A percentile compares a stretch with the other conserved stretches of the same genome.
These are phyloP conservation scores for Gracilaria domingensis DNA, from an alignment of 23 red algal genomes.

Conservation along the genomic window DNA sequence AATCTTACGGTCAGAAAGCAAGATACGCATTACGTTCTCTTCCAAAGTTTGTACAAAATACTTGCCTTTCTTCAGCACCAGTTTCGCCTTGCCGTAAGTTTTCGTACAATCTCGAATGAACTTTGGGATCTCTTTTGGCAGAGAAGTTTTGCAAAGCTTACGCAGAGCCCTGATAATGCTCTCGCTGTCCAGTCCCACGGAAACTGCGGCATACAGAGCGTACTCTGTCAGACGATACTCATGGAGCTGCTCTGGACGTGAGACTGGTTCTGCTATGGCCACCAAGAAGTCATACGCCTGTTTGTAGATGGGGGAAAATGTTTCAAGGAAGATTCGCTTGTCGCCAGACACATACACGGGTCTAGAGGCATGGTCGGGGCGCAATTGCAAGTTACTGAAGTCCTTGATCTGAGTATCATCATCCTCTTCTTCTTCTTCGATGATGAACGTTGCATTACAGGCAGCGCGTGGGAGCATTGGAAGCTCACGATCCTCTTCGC, in stretches of 20 bases:
- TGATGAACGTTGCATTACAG: slow-evolving; percentile 32
- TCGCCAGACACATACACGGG: slow-evolving; percentile 93
- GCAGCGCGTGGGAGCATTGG: slow-evolving; percentile 72
- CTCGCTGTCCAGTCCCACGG: slow-evolving; percentile 91
- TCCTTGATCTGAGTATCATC: slow-evolving; percentile 65
- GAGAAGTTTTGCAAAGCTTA: slow-evolving; percentile 91
- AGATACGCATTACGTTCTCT: slow-evolving; percentile 71
- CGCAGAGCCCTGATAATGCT: slow-evolving; percentile 86
- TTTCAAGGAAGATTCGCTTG: slow-evolving; percentile 95
- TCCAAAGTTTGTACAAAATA: slow-evolving; percentile 89
- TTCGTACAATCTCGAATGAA: slow-evolving; percentile 90
- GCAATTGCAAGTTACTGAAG: slow-evolving; percentile 74
- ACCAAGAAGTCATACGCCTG: slow-evolving; percentile 98
- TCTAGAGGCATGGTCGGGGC: slow-evolving; percentile 85
- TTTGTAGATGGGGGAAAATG: slow-evolving; percentile 97
- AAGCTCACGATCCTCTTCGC: slow-evolving; percentile 38
- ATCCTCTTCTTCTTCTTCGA: slow-evolving; percentile 57
- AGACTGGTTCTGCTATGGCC: slow-evolving; percentile 93
- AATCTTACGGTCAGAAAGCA: slow-evolving; percentile 79
- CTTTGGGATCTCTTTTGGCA: slow-evolving; percentile 72
- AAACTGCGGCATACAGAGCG: slow-evolving; percentile 94
- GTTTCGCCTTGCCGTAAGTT: slow-evolving; percentile 97
- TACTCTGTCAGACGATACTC: slow-evolving; percentile 95
- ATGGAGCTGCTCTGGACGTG: slow-evolving; percentile 92
- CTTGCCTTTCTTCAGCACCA: slow-evolving; percentile 86